phyloP scores from a whole-genome alignment of 345 rosid genomes.

The Eucalyptus marginata region DNA sequence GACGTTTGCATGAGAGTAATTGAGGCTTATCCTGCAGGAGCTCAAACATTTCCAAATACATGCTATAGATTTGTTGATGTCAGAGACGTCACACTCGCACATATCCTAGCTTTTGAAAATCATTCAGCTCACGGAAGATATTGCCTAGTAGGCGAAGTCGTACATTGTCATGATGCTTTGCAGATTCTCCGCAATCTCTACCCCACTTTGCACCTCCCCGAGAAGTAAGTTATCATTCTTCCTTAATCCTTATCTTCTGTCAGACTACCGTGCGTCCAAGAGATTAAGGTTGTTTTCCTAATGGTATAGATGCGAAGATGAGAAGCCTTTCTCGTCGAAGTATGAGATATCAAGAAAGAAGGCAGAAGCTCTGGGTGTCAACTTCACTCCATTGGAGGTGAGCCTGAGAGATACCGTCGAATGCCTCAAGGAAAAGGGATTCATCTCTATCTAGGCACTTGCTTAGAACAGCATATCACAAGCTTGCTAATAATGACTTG shows the following conservation, averaged over 20 bases:
- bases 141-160: not conserved
- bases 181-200: not conserved
- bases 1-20: not conserved
- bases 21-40: not conserved
- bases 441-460: not conserved
- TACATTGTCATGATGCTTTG: not conserved
- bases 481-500: not conserved
- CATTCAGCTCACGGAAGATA: not conserved
- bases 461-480: not conserved
- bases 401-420: conserved; percentile 48
- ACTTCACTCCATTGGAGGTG: conserved; percentile 32
- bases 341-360: conserved; percentile 33
- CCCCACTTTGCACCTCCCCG: not conserved
- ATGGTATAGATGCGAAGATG: conserved; percentile 16
- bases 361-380: conserved; percentile 21
- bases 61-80: conserved; percentile 1
- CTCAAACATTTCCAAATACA: not conserved
- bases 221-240: not conserved
- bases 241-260: not conserved
- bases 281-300: not conserved
- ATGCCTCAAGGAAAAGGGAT: conserved; percentile 28
- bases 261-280: not conserved
- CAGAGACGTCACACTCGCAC: conserved; percentile 1
- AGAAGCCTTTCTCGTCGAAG: conserved; percentile 10
- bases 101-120: conserved; percentile 1